These are phyloP conservation scores for Fremontodendron californicum DNA, from an alignment of 345 rosid genomes.

Conservation along the genomic window DNA sequence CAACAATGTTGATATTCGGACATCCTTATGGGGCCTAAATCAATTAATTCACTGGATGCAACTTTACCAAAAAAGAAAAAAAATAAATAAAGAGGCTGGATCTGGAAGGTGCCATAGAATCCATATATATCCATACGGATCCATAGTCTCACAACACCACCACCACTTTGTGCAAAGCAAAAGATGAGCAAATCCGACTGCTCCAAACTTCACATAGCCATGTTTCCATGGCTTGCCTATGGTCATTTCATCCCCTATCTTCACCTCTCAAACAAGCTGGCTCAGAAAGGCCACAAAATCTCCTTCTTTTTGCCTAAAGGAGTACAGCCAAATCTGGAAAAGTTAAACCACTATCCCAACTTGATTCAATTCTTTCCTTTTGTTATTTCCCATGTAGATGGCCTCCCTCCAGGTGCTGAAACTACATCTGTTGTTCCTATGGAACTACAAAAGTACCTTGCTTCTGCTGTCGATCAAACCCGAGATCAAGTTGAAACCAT, in stretches of 20 bases:
- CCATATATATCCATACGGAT: too few relatives aligned
- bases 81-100: too few relatives aligned
- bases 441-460: slow-evolving; percentile 1
- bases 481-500: not conserved
- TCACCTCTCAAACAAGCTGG: slow-evolving; percentile 56
- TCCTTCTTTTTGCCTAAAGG: slow-evolving; percentile 46
- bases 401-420: slow-evolving; percentile 30
- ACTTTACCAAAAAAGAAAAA: too few relatives aligned
- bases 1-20: too few relatives aligned
- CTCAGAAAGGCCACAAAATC: slow-evolving; percentile 42
- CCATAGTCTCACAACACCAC: too few relatives aligned
- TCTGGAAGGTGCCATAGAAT: too few relatives aligned
- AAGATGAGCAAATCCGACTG: not conserved
- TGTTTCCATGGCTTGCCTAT: slow-evolving; percentile 63
- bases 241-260: slow-evolving; percentile 62
- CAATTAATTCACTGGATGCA: too few relatives aligned
- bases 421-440: slow-evolving; percentile 24
- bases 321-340: slow-evolving; percentile 32
- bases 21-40: too few relatives aligned
- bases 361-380: slow-evolving; percentile 35
- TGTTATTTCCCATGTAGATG: slow-evolving; percentile 34
- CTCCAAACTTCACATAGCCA: slow-evolving; percentile 32
- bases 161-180: not conserved
- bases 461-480: not conserved
- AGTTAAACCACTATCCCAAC: slow-evolving; percentile 38